phyloP scores from a whole-genome alignment of 768 basidiomycete species.

The Mycena venus region DNA sequence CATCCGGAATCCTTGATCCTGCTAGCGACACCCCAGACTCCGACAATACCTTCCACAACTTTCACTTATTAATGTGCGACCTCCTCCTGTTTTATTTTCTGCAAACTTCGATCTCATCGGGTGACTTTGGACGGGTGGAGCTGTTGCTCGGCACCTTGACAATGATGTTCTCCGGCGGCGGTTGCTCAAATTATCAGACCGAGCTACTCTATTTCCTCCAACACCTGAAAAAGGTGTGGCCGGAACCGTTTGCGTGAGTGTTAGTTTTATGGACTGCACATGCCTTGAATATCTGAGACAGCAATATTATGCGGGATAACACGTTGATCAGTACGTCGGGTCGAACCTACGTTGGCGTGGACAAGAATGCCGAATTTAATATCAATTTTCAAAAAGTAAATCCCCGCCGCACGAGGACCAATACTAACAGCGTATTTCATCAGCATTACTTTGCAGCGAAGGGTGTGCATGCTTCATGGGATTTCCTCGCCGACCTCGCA shows the following conservation, averaged over 20 bases:
- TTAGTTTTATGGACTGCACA: background rate
- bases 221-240: slow-evolving; percentile 16
- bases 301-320: slow-evolving; percentile 12
- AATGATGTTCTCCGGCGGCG: slow-evolving; percentile 15
- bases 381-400: slow-evolving; percentile 15
- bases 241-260: slow-evolving; percentile 5
- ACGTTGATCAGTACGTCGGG: background rate
- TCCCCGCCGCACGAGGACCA: too few species aligned
- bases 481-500: background rate
- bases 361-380: slow-evolving; percentile 16
- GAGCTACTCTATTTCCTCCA: slow-evolving; percentile 13
- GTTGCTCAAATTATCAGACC: slow-evolving; percentile 8
- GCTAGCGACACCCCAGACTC: background rate
- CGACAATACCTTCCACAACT: background rate
- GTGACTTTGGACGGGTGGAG: slow-evolving; percentile 17
- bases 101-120: background rate
- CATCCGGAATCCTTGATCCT: background rate
- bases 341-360: background rate
- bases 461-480: slow-evolving; percentile 17
- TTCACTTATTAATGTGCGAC: background rate
- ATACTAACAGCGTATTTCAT: background rate
- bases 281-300: background rate
- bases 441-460: slow-evolving; percentile 10
- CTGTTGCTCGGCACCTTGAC: slow-evolving; percentile 1
- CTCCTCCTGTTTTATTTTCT: slow-evolving; percentile 2